Evolutionary conservation across 208 protist genomes (phyloP), one percentile per base, ranked within the genome.

Genomic region (Crithidia fasciculata): DNA sequence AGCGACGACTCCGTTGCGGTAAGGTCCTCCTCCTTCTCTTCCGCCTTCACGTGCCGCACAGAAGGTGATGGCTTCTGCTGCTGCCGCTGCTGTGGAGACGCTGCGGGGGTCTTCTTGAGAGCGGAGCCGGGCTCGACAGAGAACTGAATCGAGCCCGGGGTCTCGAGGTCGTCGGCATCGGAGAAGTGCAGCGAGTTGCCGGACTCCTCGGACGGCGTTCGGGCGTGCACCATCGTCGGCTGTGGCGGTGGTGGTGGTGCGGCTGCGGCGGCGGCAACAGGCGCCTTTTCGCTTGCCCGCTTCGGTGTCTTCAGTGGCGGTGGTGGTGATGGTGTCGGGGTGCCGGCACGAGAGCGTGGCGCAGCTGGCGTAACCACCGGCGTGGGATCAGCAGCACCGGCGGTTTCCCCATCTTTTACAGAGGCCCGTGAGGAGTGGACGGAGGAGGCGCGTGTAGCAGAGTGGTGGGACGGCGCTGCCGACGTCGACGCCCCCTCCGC

Each of bases 111-210:
- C 12, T 28, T 8, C 16, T 39, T 36, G 13, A 71, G 63, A 36
- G 49, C 60, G 4, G 72, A 71, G n/a, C 16, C 67, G 7, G 64
- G 13, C 56, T 53, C 41, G 19, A 9, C 56, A 8, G 64, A 66
- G 40, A 56, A 59, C 7, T 52, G 57, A 53, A 70, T 70, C 3
- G 65, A 70, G 12, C 65, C 65, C 3, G 65, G 65, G 19, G 65
- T 70, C 54, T 61, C 53, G 53, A 61, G 15, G 41, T 59, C 65
- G 13, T 70, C 65, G 8, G 40, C 53, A 3, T 70, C 65, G 52
- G 65, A 61, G 52, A 61, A 70, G 43, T 53, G 65, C 0, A 53
- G 54, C 10, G 65, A 59, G 53, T 70, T 61, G 53, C 8, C 28
- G 37, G 65, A 70, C 41, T 58, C 53, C 52, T 6, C 39, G 5